These are phyloP conservation scores for Saururus chinensis DNA, from an alignment of 164 flowering plant species.

Conservation along the genomic window DNA sequence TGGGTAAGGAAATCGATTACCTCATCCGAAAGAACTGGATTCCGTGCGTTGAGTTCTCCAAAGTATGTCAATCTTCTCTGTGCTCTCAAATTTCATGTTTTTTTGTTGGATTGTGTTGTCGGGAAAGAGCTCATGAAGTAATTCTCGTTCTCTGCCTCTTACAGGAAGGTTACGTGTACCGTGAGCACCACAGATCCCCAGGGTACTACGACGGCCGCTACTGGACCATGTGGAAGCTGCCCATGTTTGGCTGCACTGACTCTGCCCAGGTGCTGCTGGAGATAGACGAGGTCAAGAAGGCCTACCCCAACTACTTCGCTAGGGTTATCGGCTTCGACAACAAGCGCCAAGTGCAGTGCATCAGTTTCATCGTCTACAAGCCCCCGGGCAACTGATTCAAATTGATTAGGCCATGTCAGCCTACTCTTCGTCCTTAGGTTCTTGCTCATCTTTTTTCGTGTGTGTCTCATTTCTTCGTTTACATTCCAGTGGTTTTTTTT, in stretches of 20 bases:
- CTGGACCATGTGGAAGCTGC: conserved; percentile 95
- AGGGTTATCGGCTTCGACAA: conserved; percentile 80
- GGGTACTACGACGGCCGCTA: conserved; percentile 86
- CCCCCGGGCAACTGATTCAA: conserved; percentile 15
- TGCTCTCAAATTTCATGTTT: neutral
- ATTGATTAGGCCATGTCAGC: neutral
- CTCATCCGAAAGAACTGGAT: conserved; percentile 48
- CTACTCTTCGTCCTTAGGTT: too few relatives aligned
- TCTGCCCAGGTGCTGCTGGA: conserved; percentile 50
- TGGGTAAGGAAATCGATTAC: conserved; percentile 55
- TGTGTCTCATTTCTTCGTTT: too few relatives aligned
- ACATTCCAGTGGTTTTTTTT: neutral
- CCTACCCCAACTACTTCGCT: conserved; percentile 43
- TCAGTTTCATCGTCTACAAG: conserved; percentile 81
- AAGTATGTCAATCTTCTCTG: conserved; percentile 1
- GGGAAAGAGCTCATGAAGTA: neutral
- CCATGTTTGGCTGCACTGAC: conserved; percentile 84
- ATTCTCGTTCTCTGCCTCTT: neutral
- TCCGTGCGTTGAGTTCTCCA: conserved; percentile 77
- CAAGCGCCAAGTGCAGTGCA: conserved; percentile 71
- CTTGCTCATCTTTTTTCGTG: too few relatives aligned
- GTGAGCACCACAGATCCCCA: conserved; percentile 27
- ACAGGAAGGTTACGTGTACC: conserved; percentile 27
- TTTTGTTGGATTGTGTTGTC: too few relatives aligned
- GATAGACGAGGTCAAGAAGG: conserved; percentile 44